Conservation (phyloP, 2,329 filamentous ascomycete species). For the Epichloe uncinata region DNA sequence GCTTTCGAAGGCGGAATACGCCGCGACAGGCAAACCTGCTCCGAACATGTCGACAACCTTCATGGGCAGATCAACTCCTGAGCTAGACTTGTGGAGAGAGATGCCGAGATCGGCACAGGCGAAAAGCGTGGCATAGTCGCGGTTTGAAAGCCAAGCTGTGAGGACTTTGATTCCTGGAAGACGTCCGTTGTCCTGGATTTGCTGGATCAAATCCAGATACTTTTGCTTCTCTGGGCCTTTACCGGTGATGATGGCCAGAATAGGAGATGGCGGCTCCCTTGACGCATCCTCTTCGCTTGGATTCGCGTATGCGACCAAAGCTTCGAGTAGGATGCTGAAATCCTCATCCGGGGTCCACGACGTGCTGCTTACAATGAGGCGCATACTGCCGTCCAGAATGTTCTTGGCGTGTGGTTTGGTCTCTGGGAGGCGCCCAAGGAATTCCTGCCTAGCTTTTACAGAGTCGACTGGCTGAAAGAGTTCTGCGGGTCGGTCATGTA, state of each 20-base stretch:
- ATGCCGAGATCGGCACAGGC: conserved; percentile 80
- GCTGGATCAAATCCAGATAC: conserved; percentile 55
- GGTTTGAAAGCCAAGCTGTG: conserved; percentile 74
- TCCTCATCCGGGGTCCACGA: conserved; percentile 98
- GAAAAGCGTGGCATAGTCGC: conserved; percentile 74
- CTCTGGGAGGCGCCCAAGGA: conserved; percentile 53
- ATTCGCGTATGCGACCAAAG: conserved; percentile 60
- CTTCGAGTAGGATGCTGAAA: conserved; percentile 75
- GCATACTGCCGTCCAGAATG: conserved; percentile 44
- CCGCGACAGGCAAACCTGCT: conserved; percentile 77
- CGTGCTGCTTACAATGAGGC: conserved; percentile 78
- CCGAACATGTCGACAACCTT: conserved; percentile 99
- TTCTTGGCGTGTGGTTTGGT: conserved; percentile 45
- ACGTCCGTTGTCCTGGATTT: conserved; percentile 46
- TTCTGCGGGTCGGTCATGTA: conserved; percentile 76
- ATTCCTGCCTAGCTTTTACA: conserved; percentile 33
- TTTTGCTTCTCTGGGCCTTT: conserved; percentile 73
- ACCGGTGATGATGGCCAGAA: conserved; percentile 88
- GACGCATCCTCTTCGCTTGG: conserved; percentile 26
- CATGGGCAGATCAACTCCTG: conserved; percentile 93
- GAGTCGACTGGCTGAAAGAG: conserved; percentile 61
- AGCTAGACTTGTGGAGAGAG: conserved; percentile 84
- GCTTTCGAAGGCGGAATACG: conserved; percentile 75
- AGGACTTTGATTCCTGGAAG: conserved; percentile 58
- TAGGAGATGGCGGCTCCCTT: conserved; percentile 35